Evolutionary conservation across 225 moss, liverwort and hornwort species (phyloP), one percentile per base, ranked within the genome.

Genomic region (Pleurozium schreberi): DNA sequence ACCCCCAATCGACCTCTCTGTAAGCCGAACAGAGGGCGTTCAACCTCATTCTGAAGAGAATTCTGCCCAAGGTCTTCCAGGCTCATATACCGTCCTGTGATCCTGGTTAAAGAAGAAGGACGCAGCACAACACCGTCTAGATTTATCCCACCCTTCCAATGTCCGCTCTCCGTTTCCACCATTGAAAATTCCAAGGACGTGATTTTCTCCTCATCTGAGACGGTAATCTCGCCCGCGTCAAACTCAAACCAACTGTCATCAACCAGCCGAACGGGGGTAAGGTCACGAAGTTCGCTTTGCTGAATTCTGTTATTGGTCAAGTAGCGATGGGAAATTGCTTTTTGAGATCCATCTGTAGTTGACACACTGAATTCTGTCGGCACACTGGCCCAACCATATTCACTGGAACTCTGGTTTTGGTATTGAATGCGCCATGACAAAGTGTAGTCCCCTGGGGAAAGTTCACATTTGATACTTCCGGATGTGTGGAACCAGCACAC

Each of bases 401-500:
- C 10, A 71, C 21, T 30, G 38, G 18, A 34, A 43, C 70, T 64
- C 47, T 17, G 63, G 34, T 31, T 60, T 55, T 43, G 70, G 59
- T 64, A 88, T 59, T 80, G 86, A 73, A 93, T 64, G 49, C 93
- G 92, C 93, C 94, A 95, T 25, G 93, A 93, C 38, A 94, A 84
- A 23, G 91, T 93, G 76, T 94, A 95, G 30, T 71, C 36, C 42
- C 94, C 93, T 64, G 89, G 87, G 55, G 87, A 83, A 36, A 95
- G 92, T 34, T 81, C 12, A 64, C 94, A 95, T 82, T 88, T 87
- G 18, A 94, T 64, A 12, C 33, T 85, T 66, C 95, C 94, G 6
- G 34, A 12, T 2, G 85, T 69, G 81, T 93, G 84, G 85, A 96
- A 91, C 93, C 93, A 93, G 50, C 91, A 91, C 47, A 96, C 92